A percentile compares a stretch with the other conserved stretches of the same genome.
Evolutionary conservation across 2,329 filamentous ascomycete genomes (phyloP).

Genomic region (Fusarium bulbicola): DNA sequence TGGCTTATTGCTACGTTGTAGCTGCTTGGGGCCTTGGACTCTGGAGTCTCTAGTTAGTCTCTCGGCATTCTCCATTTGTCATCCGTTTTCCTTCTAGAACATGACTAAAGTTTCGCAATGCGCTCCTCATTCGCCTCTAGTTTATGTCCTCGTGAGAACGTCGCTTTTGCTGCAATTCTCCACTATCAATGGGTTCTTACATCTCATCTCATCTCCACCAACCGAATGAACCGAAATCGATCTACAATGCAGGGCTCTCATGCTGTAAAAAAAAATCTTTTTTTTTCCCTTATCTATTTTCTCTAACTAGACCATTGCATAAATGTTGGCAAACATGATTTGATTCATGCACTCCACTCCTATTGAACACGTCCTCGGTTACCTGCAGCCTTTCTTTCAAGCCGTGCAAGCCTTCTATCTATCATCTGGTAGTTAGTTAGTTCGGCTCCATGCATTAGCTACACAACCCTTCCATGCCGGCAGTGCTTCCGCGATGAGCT

Average conservation of each 20-base stretch:
- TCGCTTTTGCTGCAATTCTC: neutral
- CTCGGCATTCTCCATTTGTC: constrained; percentile 25
- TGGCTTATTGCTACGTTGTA: neutral
- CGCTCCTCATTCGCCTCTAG: constrained; percentile 28
- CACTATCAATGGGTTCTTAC: neutral
- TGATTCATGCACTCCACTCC: constrained; percentile 1
- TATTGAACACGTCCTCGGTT: constrained; percentile 12
- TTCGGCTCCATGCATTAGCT: constrained; percentile 28
- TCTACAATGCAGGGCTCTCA: constrained; percentile 27
- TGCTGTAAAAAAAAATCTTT: too few species aligned
- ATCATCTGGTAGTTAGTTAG: constrained; percentile 6
- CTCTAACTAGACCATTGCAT: neutral
- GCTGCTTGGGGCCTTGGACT: neutral
- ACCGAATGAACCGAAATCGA: constrained; percentile 22
- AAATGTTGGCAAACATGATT: neutral
- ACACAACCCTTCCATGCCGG: constrained; percentile 7
- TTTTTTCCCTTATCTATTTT: neutral
- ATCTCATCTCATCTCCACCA: constrained; percentile 6
- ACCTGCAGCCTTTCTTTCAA: constrained; percentile 13
- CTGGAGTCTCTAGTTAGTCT: neutral
- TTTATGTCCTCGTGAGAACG: constrained; percentile 12
- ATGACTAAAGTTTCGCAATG: constrained; percentile 22
- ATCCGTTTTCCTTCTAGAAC: constrained; percentile 37
- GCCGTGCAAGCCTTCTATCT: constrained; percentile 14
- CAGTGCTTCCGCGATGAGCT: constrained; percentile 22